Percentiles rank a stretch among this genome's conserved stretches.
Evolutionary conservation across 305 asterid genomes (phyloP).

Genomic region (Stenogyne calaminthoides): DNA sequence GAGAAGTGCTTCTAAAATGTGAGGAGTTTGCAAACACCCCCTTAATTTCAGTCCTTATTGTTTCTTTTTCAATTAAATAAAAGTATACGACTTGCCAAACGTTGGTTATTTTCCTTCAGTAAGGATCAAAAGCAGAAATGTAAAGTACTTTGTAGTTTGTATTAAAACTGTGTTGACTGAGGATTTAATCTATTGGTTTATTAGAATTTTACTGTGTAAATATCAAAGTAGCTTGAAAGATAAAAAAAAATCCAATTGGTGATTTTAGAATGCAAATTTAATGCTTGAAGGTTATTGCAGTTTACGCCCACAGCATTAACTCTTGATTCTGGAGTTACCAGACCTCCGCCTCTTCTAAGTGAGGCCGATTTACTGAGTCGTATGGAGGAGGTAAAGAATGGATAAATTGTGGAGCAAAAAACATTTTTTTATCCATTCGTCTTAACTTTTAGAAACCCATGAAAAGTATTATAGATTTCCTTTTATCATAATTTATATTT

Average conservation of each 20-base stretch:
- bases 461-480: slow-evolving; percentile 9
- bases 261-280: slow-evolving; percentile 19
- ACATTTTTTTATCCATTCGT: slow-evolving; percentile 9
- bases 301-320: slow-evolving; percentile 82
- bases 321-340: slow-evolving; percentile 95
- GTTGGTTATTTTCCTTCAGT: not conserved
- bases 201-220: slow-evolving; percentile 13
- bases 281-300: slow-evolving; percentile 50
- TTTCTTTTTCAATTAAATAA: not conserved
- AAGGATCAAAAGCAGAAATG: slow-evolving; percentile 8
- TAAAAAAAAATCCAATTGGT: not conserved
- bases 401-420: slow-evolving; percentile 23
- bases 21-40: too few relatives aligned
- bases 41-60: not conserved
- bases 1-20: too few relatives aligned
- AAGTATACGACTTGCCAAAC: not conserved
- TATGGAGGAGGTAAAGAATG: slow-evolving; percentile 83
- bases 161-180: slow-evolving; percentile 20
- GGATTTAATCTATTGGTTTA: slow-evolving; percentile 12
- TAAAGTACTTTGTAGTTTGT: slow-evolving; percentile 7
- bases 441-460: slow-evolving; percentile 7
- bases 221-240: slow-evolving; percentile 24
- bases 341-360: slow-evolving; percentile 96
- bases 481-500: slow-evolving; percentile 18
- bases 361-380: slow-evolving; percentile 95